Conservation (phyloP, 2,329 filamentous ascomycete species). For the Trichoderma pleuroti region DNA sequence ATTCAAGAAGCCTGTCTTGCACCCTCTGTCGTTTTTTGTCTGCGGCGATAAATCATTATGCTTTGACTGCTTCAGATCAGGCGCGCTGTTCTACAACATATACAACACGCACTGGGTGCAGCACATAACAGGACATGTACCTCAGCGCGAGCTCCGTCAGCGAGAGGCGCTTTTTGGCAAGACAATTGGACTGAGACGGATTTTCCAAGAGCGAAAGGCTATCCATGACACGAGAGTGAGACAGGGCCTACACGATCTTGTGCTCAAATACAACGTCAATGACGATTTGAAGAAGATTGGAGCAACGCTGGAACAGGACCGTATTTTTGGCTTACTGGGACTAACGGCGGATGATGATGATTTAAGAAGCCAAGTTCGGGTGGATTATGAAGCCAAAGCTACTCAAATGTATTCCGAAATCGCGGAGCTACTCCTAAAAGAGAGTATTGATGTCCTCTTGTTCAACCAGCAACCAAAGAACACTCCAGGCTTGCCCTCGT, state of each 20-base stretch:
- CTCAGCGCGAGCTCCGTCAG: slow-evolving; percentile 19
- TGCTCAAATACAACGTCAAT: slow-evolving; percentile 32
- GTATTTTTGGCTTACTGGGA: slow-evolving; percentile 33
- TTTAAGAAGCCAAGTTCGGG: slow-evolving; percentile 15
- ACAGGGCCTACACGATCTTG: slow-evolving; percentile 27
- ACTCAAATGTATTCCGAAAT: slow-evolving; percentile 23
- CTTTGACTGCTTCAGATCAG: slow-evolving; percentile 28
- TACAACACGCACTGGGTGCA: slow-evolving; percentile 31
- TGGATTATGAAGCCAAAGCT: slow-evolving; percentile 20
- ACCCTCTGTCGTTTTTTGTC: slow-evolving; percentile 23
- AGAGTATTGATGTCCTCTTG: slow-evolving; percentile 29
- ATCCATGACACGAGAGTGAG: slow-evolving; percentile 26
- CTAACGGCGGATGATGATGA: slow-evolving; percentile 26
- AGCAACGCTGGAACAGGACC: slow-evolving; percentile 29
- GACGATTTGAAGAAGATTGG: slow-evolving; percentile 25
- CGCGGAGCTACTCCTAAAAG: slow-evolving; percentile 24
- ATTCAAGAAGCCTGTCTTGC: slow-evolving; percentile 35
- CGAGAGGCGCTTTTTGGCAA: slow-evolving; percentile 26
- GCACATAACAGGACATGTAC: slow-evolving; percentile 7
- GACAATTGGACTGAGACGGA: slow-evolving; percentile 23
- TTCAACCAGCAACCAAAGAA: slow-evolving; percentile 30
- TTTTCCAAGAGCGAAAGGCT: slow-evolving; percentile 31
- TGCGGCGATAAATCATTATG: slow-evolving; percentile 28
- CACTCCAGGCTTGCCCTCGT: slow-evolving; percentile 29
- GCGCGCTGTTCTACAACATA: slow-evolving; percentile 30